Conservation (phyloP, 2,329 filamentous ascomycete species). For the Rhytidhysteron rufulum region DNA sequence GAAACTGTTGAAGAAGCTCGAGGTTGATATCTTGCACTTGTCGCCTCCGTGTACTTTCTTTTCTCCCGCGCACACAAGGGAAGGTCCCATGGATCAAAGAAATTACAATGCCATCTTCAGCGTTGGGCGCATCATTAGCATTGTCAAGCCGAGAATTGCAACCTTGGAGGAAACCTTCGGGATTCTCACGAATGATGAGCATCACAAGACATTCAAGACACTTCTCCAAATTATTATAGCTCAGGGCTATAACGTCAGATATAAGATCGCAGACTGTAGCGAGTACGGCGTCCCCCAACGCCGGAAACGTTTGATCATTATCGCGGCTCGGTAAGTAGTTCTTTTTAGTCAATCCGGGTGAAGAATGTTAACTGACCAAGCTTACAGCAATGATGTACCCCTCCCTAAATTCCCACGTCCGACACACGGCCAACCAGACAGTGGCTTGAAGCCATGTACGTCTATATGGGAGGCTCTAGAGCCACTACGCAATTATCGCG, state of each 20-base stretch:
- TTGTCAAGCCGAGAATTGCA: conserved; percentile 15
- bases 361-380: conserved; percentile 6
- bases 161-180: conserved; percentile 18
- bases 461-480: conserved; percentile 19
- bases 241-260: conserved; percentile 22
- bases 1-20: not conserved
- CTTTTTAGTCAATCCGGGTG: not conserved
- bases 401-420: conserved; percentile 27
- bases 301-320: conserved; percentile 22
- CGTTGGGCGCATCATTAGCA: conserved; percentile 9
- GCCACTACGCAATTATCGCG: conserved; percentile 6
- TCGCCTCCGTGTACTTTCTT: conserved; percentile 17
- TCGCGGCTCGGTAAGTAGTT: conserved; percentile 19
- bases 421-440: conserved; percentile 16
- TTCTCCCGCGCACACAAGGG: conserved; percentile 11
- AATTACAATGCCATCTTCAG: conserved; percentile 19
- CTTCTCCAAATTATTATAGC: conserved; percentile 13
- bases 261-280: conserved; percentile 14
- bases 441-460: conserved; percentile 16
- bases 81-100: conserved; percentile 16
- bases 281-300: conserved; percentile 20
- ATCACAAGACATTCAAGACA: conserved; percentile 11
- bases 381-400: conserved; percentile 16
- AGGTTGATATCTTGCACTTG: conserved; percentile 16
- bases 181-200: conserved; percentile 5